Evolutionary conservation across 176 grass and related monocot species (phyloP).

Genomic region (Rhynchospora breviuscula): DNA sequence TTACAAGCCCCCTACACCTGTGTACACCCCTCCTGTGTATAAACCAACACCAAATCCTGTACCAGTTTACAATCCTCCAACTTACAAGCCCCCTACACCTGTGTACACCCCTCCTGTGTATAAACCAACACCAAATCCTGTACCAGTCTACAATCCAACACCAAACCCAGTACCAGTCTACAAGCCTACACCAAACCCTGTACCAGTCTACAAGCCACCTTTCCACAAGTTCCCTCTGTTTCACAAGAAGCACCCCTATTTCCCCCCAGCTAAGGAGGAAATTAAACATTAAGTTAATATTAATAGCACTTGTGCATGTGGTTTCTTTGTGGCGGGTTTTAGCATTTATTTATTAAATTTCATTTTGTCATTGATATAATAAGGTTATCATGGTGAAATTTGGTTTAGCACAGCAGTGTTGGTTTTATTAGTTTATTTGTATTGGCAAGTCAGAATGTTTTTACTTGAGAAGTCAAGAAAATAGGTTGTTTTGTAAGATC

Average conservation of each 20-base stretch:
- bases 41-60: too few species aligned
- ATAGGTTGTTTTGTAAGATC: background rate
- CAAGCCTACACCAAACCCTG: background rate
- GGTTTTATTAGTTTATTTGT: background rate
- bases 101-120: too few species aligned
- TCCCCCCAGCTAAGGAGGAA: slow-evolving; percentile 14
- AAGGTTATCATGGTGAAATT: background rate
- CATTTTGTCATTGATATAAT: background rate
- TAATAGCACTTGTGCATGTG: background rate
- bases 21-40: too few species aligned
- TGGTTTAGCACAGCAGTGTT: background rate
- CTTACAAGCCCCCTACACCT: too few species aligned
- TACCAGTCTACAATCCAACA: slow-evolving; percentile 16
- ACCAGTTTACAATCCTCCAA: too few species aligned
- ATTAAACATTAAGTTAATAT: slow-evolving; percentile 6
- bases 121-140: background rate
- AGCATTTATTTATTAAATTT: background rate
- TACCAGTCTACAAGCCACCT: slow-evolving; percentile 12
- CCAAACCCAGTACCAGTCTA: background rate
- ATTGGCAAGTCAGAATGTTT: background rate
- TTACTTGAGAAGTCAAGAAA: background rate
- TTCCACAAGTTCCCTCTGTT: background rate
- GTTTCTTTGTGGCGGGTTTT: background rate
- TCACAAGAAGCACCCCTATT: slow-evolving; percentile 21
- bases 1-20: too few species aligned